Evolutionary conservation across 225 moss, liverwort and hornwort species (phyloP), one percentile per base, ranked within the genome.

Genomic region (Antitrichia curtipendula): DNA sequence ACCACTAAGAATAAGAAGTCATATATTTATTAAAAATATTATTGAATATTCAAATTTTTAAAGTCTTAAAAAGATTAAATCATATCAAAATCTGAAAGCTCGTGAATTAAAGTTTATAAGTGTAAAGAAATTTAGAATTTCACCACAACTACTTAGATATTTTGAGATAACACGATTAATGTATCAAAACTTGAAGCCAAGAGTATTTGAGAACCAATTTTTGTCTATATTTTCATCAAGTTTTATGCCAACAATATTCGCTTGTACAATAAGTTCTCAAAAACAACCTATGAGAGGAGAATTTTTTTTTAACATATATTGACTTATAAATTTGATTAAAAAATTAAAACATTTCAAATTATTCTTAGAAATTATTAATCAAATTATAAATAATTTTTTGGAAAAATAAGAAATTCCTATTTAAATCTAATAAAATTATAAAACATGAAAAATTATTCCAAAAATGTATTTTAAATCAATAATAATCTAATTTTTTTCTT

Each of bases 51-150:
- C 23, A 24, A 40, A 69, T 3, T n/a, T 10, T 6, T 0, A 2
- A 23, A 11, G 2, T 5, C 29, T 7, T 5, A 9, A 18, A 64
- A 50, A 50, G 50, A 9, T 10, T 20, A 1, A 36, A 20, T 36
- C 0, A 66, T 21, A 22, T 65, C 0, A 0, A 6, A n/a, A n/a
- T n/a, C 20, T 6, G 12, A 66, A 66, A 66, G 6, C 4, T 34
- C 21, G 20, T n/a, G 5, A 32, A 63, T 8, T 5, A 62, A 63
- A 63, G 16, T 16, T 38, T 24, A 12, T 38, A 7, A 66, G 38
- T 9, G 11, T 68, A 69, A 40, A 40, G 2, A 40, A 40, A 70
- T 25, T 70, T 41, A 8, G 24, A 41, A 16, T 41, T 70, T 41
- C 16, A 70, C 15, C 9, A 25, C 0, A 0, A 9, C 5, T 41